These are phyloP conservation scores for Backusella psychrophila DNA, from an alignment of 192 early-diverging fungal species.

Conservation along the genomic window DNA sequence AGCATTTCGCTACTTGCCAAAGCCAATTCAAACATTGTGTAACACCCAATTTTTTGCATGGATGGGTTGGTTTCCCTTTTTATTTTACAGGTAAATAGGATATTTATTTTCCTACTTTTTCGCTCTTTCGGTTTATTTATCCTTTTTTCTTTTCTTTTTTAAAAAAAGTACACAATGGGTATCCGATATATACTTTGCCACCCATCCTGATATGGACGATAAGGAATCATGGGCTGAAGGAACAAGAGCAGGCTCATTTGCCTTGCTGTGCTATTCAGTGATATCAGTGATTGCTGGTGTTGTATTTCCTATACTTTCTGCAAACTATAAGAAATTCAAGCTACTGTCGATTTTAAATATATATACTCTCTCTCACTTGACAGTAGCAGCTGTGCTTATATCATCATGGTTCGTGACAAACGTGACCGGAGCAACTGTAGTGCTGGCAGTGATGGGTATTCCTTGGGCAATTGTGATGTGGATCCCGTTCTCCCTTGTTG, in stretches of 20 bases:
- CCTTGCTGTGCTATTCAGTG: slow-evolving; percentile 76
- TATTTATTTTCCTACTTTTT: not conserved
- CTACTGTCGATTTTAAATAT: slow-evolving; percentile 49
- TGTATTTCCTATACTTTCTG: slow-evolving; percentile 52
- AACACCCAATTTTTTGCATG: slow-evolving; percentile 93
- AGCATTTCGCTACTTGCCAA: slow-evolving; percentile 64
- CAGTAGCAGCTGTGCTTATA: slow-evolving; percentile 68
- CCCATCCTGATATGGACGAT: slow-evolving; percentile 16
- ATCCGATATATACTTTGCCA: slow-evolving; percentile 46
- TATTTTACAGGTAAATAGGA: slow-evolving; percentile 77
- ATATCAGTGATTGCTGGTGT: slow-evolving; percentile 65
- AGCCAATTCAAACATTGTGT: slow-evolving; percentile 72
- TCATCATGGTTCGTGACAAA: slow-evolving; percentile 60
- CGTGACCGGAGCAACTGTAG: slow-evolving; percentile 56
- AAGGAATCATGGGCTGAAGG: slow-evolving; percentile 42
- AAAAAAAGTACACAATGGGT: slow-evolving; percentile 62
- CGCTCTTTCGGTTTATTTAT: not conserved
- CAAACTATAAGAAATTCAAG: slow-evolving; percentile 30
- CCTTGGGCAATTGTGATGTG: slow-evolving; percentile 89
- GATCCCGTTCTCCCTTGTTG: slow-evolving; percentile 92
- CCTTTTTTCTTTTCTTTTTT: not conserved
- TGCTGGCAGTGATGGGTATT: slow-evolving; percentile 75
- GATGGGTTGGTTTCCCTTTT: slow-evolving; percentile 96
- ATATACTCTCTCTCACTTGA: slow-evolving; percentile 69
- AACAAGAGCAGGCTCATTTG: slow-evolving; percentile 83